These are phyloP conservation scores for Didymosphaeria variabile DNA, from an alignment of 2,329 filamentous ascomycete species.

Conservation along the genomic window DNA sequence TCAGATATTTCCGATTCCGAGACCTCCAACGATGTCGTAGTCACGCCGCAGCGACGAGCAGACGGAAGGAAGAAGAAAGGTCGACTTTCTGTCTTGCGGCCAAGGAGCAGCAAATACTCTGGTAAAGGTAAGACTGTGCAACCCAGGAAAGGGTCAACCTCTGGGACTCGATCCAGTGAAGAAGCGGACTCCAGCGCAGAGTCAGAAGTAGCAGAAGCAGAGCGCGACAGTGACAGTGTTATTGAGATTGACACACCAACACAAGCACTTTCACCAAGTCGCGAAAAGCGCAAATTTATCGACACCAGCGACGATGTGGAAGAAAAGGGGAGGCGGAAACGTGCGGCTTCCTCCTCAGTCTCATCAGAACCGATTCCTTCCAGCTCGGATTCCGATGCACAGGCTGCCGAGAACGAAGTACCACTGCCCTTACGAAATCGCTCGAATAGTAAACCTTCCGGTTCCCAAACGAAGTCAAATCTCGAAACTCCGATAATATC, in stretches of 20 bases:
- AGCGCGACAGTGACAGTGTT: conserved; percentile 21
- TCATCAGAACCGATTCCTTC: conserved; percentile 36
- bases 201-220: conserved; percentile 11
- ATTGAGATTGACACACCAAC: conserved; percentile 41
- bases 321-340: conserved; percentile 37
- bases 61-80: conserved; percentile 37
- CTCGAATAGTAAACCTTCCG: conserved; percentile 17
- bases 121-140: conserved; percentile 43
- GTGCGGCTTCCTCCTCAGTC: conserved; percentile 33
- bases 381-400: conserved; percentile 23
- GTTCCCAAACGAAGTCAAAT: conserved; percentile 22
- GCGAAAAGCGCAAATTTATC: conserved; percentile 41
- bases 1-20: conserved; percentile 33
- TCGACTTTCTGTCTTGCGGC: conserved; percentile 46
- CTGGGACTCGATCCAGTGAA: conserved; percentile 17
- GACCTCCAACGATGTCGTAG: conserved; percentile 19
- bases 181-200: conserved; percentile 26
- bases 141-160: conserved; percentile 4
- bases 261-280: conserved; percentile 34
- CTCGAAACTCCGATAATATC: conserved; percentile 36
- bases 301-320: conserved; percentile 22
- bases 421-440: conserved; percentile 40
- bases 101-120: conserved; percentile 45
- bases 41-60: conserved; percentile 33
- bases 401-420: conserved; percentile 16